Evolutionary conservation across 2,329 filamentous ascomycete species (phyloP), one percentile per base, ranked within the genome.

Genomic region (Cylindrodendrum hubeiense): DNA sequence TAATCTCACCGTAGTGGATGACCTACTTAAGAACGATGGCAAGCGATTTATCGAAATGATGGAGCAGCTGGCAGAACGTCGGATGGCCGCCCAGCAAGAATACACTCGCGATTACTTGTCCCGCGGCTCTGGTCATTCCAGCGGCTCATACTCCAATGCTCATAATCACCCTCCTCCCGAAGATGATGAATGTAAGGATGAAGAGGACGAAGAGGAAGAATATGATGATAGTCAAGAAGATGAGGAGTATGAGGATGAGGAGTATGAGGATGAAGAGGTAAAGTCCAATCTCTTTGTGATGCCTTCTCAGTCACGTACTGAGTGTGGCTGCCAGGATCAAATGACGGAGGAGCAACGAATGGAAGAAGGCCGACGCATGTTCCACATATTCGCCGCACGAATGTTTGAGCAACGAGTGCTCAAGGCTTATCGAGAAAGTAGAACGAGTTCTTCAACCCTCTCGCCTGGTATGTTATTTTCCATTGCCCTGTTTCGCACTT

Each of bases 21-120:
- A 99, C 82, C 87, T 99, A 71, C 88, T 99, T 69, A 98, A 98
- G 81, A 99, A 99, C 81, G 96, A 99, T 81, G 96, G 96, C 76
- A 97, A 97, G 81, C 97, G 97, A 78, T 99, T 99, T 83, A 99
- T 99, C 81, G 96, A 99, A 80, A 99, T 99, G 96, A 99, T 99
- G 96, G 96, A 99, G 80, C 95, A 98, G 83, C 88, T 99, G 74
- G 96, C 96, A 39, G 96, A 99, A 83, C 93, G 95, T 75, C 90
- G 96, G 74, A 98, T 99, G 95, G 93, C 95, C n/a, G n/a, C n/a
- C 77, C 91, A 96, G 73, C 95, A 98, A 83, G 95, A 96, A 82
- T 94, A 98, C 78, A 93, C 93, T 41, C 73, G 79, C 67, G 85
- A 89, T 71, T 85, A 88, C 72, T 85, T 90, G 76, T 85, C 90